phyloP scores from a whole-genome alignment of 495 filamentous ascomycete species.

The Aspergillus coremiiformis region DNA sequence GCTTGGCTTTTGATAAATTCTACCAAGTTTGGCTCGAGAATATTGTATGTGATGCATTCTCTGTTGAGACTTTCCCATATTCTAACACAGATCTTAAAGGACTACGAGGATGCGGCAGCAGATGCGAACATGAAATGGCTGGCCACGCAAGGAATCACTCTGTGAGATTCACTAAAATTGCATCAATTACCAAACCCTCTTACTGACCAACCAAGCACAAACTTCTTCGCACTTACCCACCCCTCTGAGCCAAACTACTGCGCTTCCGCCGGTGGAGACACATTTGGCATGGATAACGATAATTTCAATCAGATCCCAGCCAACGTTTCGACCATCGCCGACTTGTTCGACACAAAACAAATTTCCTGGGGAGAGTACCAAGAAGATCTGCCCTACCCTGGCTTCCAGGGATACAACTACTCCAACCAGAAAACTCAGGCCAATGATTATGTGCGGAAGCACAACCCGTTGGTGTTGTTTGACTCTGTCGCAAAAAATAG shows the following conservation, averaged over 20 bases:
- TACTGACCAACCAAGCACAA: slow-evolving; percentile 28
- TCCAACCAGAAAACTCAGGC: slow-evolving; percentile 44
- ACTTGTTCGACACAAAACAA: slow-evolving; percentile 59
- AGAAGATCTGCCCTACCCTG: slow-evolving; percentile 61
- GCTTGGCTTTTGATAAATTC: slow-evolving; percentile 60
- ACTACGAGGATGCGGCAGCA: slow-evolving; percentile 43
- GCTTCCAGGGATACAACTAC: slow-evolving; percentile 53
- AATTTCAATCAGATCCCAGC: slow-evolving; percentile 46
- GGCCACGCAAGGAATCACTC: slow-evolving; percentile 53
- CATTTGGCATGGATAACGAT: slow-evolving; percentile 65
- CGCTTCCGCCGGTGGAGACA: slow-evolving; percentile 54
- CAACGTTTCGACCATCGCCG: slow-evolving; percentile 62
- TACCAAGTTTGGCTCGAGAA: slow-evolving; percentile 69
- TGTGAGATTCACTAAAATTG: slow-evolving; percentile 20
- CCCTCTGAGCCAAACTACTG: slow-evolving; percentile 68
- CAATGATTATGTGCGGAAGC: slow-evolving; percentile 72
- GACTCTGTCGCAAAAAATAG: slow-evolving; percentile 49
- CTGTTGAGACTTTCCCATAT: not conserved
- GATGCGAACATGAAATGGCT: slow-evolving; percentile 50
- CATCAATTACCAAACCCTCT: not conserved
- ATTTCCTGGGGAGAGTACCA: slow-evolving; percentile 66
- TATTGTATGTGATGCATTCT: slow-evolving; percentile 42
- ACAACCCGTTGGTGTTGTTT: slow-evolving; percentile 58
- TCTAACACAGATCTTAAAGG: slow-evolving; percentile 29
- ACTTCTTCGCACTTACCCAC: slow-evolving; percentile 57